Percentiles rank a stretch among this genome's conserved stretches.
Conservation (phyloP, 2,329 filamentous ascomycete genomes). For the Aureobasidium namibiae region DNA sequence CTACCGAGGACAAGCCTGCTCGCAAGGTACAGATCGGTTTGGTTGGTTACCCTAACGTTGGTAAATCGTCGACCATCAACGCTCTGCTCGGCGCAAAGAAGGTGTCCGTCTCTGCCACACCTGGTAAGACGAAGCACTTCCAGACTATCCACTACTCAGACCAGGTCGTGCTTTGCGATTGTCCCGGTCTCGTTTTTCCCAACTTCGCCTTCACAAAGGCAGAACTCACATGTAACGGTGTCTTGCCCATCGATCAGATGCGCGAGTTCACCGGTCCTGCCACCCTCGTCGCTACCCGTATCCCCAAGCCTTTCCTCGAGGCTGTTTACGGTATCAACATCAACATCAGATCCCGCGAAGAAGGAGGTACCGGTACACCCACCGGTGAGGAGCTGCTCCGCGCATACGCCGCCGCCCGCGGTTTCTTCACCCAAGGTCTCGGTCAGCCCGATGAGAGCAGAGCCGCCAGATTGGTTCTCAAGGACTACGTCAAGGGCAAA, state of each 20-base stretch:
- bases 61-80: constrained; percentile 99
- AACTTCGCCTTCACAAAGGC: constrained; percentile 97
- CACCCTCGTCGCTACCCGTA: constrained; percentile 71
- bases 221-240: constrained; percentile 88
- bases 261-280: constrained; percentile 86
- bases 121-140: constrained; percentile 98
- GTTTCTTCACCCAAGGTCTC: constrained; percentile 80
- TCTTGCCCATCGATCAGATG: constrained; percentile 92
- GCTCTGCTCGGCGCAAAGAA: constrained; percentile 97
- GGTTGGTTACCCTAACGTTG: constrained; percentile 96
- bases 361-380: constrained; percentile 82
- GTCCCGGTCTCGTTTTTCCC: constrained; percentile 94
- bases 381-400: constrained; percentile 77
- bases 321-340: constrained; percentile 92
- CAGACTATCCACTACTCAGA: constrained; percentile 94
- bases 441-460: constrained; percentile 91
- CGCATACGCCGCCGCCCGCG: constrained; percentile 80
- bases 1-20: constrained; percentile 35
- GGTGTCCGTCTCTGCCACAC: constrained; percentile 93
- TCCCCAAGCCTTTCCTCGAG: constrained; percentile 83
- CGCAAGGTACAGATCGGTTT: constrained; percentile 82
- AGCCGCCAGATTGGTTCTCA: constrained; percentile 80
- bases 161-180: constrained; percentile 88
- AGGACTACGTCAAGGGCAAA: constrained; percentile 97
- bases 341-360: constrained; percentile 67